Evolutionary conservation across 2,329 filamentous ascomycete species (phyloP).

Genomic region (Lasiodiplodia sp.): DNA sequence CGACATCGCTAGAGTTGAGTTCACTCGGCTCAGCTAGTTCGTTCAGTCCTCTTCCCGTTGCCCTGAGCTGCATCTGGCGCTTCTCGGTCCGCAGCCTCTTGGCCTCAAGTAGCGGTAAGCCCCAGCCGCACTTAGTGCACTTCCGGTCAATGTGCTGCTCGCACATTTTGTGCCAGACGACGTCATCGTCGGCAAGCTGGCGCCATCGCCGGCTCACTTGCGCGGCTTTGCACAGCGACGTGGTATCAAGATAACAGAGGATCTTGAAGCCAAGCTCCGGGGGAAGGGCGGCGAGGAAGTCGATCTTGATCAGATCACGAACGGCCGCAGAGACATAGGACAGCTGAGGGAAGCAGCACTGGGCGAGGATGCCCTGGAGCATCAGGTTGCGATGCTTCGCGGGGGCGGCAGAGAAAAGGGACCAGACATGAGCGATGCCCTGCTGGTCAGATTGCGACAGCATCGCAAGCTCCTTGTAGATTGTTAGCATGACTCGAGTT

Average conservation of each 20-base stretch:
- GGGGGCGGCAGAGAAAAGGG: conserved; percentile 93
- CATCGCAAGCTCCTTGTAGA: conserved; percentile 74
- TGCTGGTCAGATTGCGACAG: conserved; percentile 88
- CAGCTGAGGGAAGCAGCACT: conserved; percentile 97
- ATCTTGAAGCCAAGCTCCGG: conserved; percentile 93
- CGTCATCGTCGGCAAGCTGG: conserved; percentile 90
- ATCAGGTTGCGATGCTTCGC: conserved; percentile 94
- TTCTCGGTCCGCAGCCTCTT: conserved; percentile 88
- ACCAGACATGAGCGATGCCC: conserved; percentile 97
- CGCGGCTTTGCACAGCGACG: conserved; percentile 92
- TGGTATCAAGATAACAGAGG: conserved; percentile 89
- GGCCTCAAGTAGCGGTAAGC: conserved; percentile 85
- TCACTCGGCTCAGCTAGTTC: conserved; percentile 55
- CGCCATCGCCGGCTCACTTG: conserved; percentile 92
- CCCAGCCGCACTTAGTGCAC: conserved; percentile 95
- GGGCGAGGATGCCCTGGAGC: conserved; percentile 93
- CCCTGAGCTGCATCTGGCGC: conserved; percentile 78
- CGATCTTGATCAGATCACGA: conserved; percentile 94
- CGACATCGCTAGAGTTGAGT: conserved; percentile 14
- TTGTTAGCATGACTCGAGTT: conserved; percentile 36
- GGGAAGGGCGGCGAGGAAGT: conserved; percentile 89
- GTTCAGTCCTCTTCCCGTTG: conserved; percentile 65
- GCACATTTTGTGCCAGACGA: conserved; percentile 98
- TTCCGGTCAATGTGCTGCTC: conserved; percentile 95
- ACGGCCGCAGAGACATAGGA: conserved; percentile 91